Evolutionary conservation across 177 flowering plant species (phyloP).

Genomic region (Vitis hybrid): DNA sequence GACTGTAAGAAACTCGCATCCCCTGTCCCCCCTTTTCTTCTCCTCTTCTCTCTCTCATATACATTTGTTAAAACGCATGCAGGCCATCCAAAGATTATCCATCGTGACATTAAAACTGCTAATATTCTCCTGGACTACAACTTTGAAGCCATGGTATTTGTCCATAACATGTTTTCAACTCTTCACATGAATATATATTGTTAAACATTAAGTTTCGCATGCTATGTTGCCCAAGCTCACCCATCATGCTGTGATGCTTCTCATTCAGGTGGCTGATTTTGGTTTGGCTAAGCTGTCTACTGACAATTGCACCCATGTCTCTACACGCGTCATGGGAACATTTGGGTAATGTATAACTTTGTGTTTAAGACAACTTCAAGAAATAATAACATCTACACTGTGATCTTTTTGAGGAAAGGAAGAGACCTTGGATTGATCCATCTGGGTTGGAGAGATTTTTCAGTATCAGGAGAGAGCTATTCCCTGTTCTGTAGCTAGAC

Average conservation of each 20-base stretch:
- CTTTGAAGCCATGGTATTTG: constrained; percentile 73
- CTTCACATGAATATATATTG: no score
- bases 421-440: no score
- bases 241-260: not conserved
- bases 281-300: constrained; percentile 84
- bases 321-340: constrained; percentile 95
- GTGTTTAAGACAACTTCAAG: not conserved
- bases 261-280: constrained; percentile 76
- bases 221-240: not conserved
- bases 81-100: constrained; percentile 86
- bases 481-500: no score
- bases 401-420: no score
- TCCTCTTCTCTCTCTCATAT: not conserved
- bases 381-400: no score
- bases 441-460: no score
- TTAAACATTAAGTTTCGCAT: not conserved
- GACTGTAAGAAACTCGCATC: constrained; percentile 56
- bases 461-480: no score
- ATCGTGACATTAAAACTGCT: constrained; percentile 81
- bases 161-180: not conserved
- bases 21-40: constrained; percentile 9
- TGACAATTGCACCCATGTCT: constrained; percentile 77
- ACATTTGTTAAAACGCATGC: constrained; percentile 7
- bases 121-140: constrained; percentile 78
- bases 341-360: constrained; percentile 56